Percentiles rank a stretch among this genome's conserved stretches.
phyloP scores from a whole-genome alignment of 495 filamentous ascomycete genomes.

The Talaromyces borbonicus region DNA sequence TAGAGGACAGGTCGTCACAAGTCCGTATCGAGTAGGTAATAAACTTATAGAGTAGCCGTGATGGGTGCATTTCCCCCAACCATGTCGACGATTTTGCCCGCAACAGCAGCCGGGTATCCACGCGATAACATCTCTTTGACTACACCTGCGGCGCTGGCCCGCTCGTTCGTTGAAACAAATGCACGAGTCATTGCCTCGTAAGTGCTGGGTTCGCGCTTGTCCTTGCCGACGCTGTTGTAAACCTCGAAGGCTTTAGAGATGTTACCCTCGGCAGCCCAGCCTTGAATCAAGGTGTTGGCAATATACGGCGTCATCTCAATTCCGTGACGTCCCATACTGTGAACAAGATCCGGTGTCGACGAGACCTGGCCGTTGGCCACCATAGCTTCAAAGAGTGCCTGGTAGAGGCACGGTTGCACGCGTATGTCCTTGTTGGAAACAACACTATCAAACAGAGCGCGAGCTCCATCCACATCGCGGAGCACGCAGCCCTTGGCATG shows the following conservation, averaged over 20 bases:
- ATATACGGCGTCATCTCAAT: slow-evolving; percentile 95
- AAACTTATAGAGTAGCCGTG: no score
- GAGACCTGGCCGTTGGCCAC: slow-evolving; percentile 83
- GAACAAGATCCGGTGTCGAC: slow-evolving; percentile 63
- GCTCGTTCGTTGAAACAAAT: slow-evolving; percentile 73
- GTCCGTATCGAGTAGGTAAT: no score
- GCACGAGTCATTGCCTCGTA: slow-evolving; percentile 98
- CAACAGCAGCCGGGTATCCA: slow-evolving; percentile 85
- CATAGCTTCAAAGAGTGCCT: slow-evolving; percentile 91
- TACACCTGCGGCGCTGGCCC: slow-evolving; percentile 58
- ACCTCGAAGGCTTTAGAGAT: slow-evolving; percentile 69
- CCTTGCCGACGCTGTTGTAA: slow-evolving; percentile 61
- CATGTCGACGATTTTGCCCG: slow-evolving; percentile 82
- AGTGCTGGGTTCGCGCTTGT: slow-evolving; percentile 90
- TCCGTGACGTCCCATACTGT: slow-evolving; percentile 56
- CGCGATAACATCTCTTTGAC: slow-evolving; percentile 85
- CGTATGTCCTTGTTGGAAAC: slow-evolving; percentile 53
- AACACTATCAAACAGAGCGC: slow-evolving; percentile 70
- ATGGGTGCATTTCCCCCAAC: slow-evolving; percentile 36
- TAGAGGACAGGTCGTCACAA: no score
- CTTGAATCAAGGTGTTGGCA: slow-evolving; percentile 97
- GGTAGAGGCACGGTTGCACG: slow-evolving; percentile 79
- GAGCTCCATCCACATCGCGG: slow-evolving; percentile 80
- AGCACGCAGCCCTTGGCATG: slow-evolving; percentile 93
- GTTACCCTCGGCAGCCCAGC: slow-evolving; percentile 80